Percentiles rank a stretch among this genome's conserved stretches.
phyloP scores from a whole-genome alignment of 306 rosid genomes.

The Prunus kanzakura region DNA sequence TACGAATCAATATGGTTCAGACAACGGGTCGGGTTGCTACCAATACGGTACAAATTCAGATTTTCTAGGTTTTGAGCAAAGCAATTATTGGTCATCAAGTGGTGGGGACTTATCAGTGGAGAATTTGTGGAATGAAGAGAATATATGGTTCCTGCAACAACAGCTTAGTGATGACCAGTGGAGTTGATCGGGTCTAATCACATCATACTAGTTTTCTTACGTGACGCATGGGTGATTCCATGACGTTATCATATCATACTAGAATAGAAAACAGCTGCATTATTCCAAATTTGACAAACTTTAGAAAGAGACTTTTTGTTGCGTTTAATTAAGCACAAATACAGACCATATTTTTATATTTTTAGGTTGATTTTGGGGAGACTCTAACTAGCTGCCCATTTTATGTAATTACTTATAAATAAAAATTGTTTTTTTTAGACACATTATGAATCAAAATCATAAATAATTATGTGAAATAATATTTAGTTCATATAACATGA shows the following conservation, averaged over 20 bases:
- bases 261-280: too few relatives aligned
- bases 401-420: too few relatives aligned
- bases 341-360: too few relatives aligned
- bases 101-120: constrained; percentile 41
- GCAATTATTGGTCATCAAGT: constrained; percentile 26
- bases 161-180: constrained; percentile 29
- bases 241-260: not conserved
- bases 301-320: not conserved
- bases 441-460: too few relatives aligned
- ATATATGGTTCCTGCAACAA: constrained; percentile 55
- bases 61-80: not conserved
- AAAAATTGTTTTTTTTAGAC: too few relatives aligned
- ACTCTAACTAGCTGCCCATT: too few relatives aligned
- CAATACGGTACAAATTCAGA: constrained; percentile 11
- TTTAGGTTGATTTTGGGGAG: too few relatives aligned
- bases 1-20: constrained; percentile 6
- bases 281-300: not conserved
- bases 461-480: too few relatives aligned
- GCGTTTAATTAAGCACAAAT: too few relatives aligned
- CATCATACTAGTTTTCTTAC: constrained; percentile 16
- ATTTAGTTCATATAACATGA: too few relatives aligned
- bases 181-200: not conserved
- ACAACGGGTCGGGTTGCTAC: constrained; percentile 9
- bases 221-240: constrained; percentile 36
- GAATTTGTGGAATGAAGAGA: constrained; percentile 67